Evolutionary conservation across 371 early-diverging fungal genomes (phyloP).

Genomic region (Syncephalis fuscata): DNA sequence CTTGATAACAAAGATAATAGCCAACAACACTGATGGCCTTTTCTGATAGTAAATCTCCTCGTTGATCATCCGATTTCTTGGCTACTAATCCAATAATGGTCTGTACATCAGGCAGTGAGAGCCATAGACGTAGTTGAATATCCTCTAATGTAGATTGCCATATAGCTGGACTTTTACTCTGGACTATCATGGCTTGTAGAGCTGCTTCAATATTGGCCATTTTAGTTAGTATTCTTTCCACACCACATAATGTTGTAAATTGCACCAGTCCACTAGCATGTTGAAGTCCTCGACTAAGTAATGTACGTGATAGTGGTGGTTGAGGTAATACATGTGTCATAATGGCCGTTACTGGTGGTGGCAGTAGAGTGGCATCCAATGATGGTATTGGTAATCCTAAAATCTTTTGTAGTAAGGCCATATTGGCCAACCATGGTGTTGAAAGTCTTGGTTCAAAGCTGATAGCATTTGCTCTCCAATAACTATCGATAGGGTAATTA

Average conservation of each 20-base stretch:
- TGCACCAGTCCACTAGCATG: conserved; percentile 47
- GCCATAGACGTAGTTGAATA: conserved; percentile 5
- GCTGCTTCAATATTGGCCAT: conserved; percentile 20
- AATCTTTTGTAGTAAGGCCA: conserved; percentile 48
- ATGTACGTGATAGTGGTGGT: conserved; percentile 26
- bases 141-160: conserved; percentile 1
- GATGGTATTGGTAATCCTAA: conserved; percentile 53
- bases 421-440: conserved; percentile 55
- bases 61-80: conserved; percentile 12
- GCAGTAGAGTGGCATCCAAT: conserved; percentile 5
- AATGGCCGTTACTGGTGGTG: conserved; percentile 33
- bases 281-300: conserved; percentile 42
- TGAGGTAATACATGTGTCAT: conserved; percentile 54
- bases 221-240: conserved; percentile 45
- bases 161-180: conserved; percentile 3
- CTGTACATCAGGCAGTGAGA: background rate
- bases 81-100: conserved; percentile 1
- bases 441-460: conserved; percentile 69
- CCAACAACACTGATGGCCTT: background rate
- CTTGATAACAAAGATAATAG: background rate
- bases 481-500: conserved; percentile 14
- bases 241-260: conserved; percentile 36
- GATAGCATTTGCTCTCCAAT: conserved; percentile 31
- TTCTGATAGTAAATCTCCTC: conserved; percentile 16
- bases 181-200: conserved; percentile 5